Conservation (phyloP, 164 flowering plant genomes). For the Warburgia ugandensis region DNA sequence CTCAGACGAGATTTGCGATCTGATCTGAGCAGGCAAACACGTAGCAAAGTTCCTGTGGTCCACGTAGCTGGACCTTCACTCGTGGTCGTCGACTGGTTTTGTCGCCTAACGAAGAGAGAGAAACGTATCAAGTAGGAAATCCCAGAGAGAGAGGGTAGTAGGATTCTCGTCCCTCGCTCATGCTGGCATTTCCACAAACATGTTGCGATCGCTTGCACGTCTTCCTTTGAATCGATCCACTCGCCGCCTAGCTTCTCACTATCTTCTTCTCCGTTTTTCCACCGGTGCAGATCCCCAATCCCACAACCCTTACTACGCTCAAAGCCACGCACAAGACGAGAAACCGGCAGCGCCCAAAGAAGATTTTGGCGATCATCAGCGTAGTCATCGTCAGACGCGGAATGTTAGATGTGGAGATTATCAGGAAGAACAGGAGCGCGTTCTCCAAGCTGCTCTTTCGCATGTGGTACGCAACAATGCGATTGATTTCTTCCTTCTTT, state of each 20-base stretch:
- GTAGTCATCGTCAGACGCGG: constrained; percentile 6
- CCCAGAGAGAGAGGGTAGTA: too few species aligned
- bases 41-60: too few species aligned
- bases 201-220: constrained; percentile 17
- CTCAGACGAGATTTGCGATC: too few species aligned
- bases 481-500: neutral
- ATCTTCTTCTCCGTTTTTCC: constrained; percentile 13
- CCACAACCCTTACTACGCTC: constrained; percentile 13
- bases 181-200: neutral
- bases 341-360: neutral
- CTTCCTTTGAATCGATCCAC: constrained; percentile 4
- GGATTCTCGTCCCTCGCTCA: neutral
- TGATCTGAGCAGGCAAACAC: too few species aligned
- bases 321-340: neutral
- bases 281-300: neutral
- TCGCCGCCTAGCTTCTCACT: neutral
- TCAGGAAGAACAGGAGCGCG: constrained; percentile 74
- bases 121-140: too few species aligned
- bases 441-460: constrained; percentile 66
- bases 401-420: constrained; percentile 23
- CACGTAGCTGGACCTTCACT: too few species aligned
- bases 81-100: too few species aligned
- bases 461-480: constrained; percentile 51
- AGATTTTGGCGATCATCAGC: neutral
- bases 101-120: too few species aligned